Conservation (phyloP, 805 yeast genomes). For the Candida schatavii region DNA sequence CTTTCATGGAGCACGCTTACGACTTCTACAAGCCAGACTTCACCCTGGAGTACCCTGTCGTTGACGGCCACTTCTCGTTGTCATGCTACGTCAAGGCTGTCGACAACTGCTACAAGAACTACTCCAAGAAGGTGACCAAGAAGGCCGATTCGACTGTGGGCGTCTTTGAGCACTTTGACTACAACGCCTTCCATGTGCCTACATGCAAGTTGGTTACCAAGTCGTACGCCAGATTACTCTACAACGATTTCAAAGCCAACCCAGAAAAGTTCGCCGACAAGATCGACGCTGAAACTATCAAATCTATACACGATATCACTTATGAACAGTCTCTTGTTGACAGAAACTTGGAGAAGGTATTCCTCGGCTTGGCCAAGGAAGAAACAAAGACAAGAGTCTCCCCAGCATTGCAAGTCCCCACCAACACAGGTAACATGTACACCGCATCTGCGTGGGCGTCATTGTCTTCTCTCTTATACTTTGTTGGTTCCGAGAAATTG, state of each 20-base stretch:
- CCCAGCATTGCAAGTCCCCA: slow-evolving; percentile 83
- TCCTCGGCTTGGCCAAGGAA: slow-evolving; percentile 74
- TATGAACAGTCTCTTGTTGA: slow-evolving; percentile 81
- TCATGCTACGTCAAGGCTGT: slow-evolving; percentile 92
- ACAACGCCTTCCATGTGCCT: slow-evolving; percentile 96
- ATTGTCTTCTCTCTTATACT: slow-evolving; percentile 74
- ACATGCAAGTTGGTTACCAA: slow-evolving; percentile 93
- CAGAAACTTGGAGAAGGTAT: slow-evolving; percentile 79
- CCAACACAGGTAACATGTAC: slow-evolving; percentile 98
- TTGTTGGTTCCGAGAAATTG: slow-evolving; percentile 68
- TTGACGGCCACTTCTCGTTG: slow-evolving; percentile 95
- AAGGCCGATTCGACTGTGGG: slow-evolving; percentile 54
- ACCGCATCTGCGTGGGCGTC: slow-evolving; percentile 92
- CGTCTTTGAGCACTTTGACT: slow-evolving; percentile 71
- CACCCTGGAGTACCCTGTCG: slow-evolving; percentile 93
- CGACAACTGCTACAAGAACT: slow-evolving; percentile 79
- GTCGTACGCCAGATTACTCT: slow-evolving; percentile 87
- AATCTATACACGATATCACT: slow-evolving; percentile 49
- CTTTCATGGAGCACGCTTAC: slow-evolving; percentile 94
- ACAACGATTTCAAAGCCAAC: slow-evolving; percentile 79
- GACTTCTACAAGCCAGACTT: slow-evolving; percentile 98
- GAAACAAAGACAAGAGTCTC: slow-evolving; percentile 63
- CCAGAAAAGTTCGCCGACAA: slow-evolving; percentile 51
- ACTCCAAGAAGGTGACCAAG: slow-evolving; percentile 66
- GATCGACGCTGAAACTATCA: slow-evolving; percentile 49